Conservation (phyloP, 2,329 filamentous ascomycete species). For the Colletotrichum higginsianum region DNA sequence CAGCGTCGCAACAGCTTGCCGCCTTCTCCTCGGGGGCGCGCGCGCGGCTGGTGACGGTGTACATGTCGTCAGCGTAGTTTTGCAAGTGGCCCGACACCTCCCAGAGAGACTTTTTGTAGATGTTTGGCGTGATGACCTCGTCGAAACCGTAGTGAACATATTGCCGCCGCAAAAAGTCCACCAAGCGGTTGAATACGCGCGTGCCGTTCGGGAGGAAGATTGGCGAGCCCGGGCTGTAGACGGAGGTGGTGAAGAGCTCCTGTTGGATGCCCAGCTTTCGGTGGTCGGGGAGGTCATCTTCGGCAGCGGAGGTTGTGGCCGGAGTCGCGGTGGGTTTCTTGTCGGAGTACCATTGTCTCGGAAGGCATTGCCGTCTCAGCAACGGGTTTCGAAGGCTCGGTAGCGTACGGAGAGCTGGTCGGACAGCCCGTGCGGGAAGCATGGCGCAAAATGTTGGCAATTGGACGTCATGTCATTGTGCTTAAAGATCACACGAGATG, state of each 20-base stretch:
- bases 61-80: conserved; percentile 95
- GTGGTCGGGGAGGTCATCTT: conserved; percentile 64
- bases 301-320: conserved; percentile 2
- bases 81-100: conserved; percentile 88
- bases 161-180: conserved; percentile 85
- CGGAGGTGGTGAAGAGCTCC: conserved; percentile 83
- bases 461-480: conserved; percentile 33
- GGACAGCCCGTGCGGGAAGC: conserved; percentile 46
- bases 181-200: conserved; percentile 86
- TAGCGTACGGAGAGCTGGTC: conserved; percentile 40
- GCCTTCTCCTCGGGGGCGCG: conserved; percentile 44
- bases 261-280: conserved; percentile 75
- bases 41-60: conserved; percentile 76
- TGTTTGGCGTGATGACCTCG: conserved; percentile 90
- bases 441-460: conserved; percentile 44
- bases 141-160: conserved; percentile 89
- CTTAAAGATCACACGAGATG: conserved; percentile 5
- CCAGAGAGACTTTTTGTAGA: conserved; percentile 92
- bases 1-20: conserved; percentile 50
- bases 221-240: conserved; percentile 87
- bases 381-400: conserved; percentile 8
- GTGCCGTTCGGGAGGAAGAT: conserved; percentile 88
- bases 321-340: conserved; percentile 16
- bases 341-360: conserved; percentile 35
- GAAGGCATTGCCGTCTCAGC: neutral